These are phyloP conservation scores for Entomortierella chlamydospora DNA, from an alignment of 192 early-diverging fungal genomes.

Conservation along the genomic window DNA sequence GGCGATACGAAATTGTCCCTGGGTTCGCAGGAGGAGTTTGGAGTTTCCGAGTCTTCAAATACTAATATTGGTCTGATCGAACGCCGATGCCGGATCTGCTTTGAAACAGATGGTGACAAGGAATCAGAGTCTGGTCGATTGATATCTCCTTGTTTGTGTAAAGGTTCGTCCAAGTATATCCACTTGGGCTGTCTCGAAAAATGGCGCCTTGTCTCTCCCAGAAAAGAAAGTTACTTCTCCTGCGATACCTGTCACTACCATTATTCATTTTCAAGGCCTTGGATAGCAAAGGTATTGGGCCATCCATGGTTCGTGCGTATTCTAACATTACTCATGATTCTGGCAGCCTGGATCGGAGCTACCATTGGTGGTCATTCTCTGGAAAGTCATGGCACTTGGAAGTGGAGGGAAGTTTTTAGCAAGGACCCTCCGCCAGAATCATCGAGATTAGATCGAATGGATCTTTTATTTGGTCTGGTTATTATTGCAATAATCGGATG, in stretches of 20 bases:
- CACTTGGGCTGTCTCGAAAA: constrained; percentile 37
- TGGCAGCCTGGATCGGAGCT: background rate
- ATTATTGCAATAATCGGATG: too few relatives aligned
- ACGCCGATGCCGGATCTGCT: constrained; percentile 42
- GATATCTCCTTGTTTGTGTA: constrained; percentile 47
- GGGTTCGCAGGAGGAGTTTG: too few relatives aligned
- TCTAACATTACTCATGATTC: background rate
- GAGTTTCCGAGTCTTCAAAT: too few relatives aligned
- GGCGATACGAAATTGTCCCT: too few relatives aligned
- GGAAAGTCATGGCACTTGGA: background rate
- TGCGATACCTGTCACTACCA: constrained; percentile 49
- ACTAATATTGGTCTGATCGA: constrained; percentile 5
- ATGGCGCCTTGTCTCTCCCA: constrained; percentile 25
- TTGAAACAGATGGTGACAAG: constrained; percentile 31
- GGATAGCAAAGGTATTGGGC: constrained; percentile 13
- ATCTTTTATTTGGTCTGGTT: too few relatives aligned
- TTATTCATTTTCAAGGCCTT: constrained; percentile 36
- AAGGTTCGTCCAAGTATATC: constrained; percentile 39
- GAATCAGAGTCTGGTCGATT: constrained; percentile 6
- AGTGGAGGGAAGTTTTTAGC: constrained; percentile 5
- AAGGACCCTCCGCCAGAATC: background rate
- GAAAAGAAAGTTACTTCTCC: constrained; percentile 6
- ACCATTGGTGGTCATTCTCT: constrained; percentile 16
- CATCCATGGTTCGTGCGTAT: constrained; percentile 27
- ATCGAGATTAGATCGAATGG: too few relatives aligned